A percentile compares a stretch with the other conserved stretches of the same genome.
phyloP scores from a whole-genome alignment of 2,329 filamentous ascomycete genomes.

The Trichoderma guizhouense region DNA sequence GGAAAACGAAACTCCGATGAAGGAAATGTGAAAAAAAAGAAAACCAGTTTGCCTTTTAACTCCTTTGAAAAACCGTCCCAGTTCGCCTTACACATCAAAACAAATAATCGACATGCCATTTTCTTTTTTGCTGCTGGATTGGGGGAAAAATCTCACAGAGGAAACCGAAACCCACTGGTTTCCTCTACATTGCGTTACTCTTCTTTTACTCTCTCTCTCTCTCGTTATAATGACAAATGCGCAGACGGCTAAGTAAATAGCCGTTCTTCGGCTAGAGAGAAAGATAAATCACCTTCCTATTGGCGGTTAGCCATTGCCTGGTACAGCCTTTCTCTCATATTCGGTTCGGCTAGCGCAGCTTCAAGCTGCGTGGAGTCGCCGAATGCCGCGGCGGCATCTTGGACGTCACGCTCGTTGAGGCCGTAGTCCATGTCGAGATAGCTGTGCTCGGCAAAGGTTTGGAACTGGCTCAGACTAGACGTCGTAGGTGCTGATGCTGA shows the following conservation, averaged over 20 bases:
- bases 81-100: background rate
- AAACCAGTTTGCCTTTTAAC: background rate
- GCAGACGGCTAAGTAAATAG: background rate
- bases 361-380: conserved; percentile 24
- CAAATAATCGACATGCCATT: background rate
- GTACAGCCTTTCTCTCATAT: conserved; percentile 26
- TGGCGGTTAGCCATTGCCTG: conserved; percentile 23
- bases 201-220: background rate
- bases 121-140: background rate
- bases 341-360: conserved; percentile 23
- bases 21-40: background rate
- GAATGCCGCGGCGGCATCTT: conserved; percentile 23
- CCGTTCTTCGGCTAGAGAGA: background rate
- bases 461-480: conserved; percentile 21
- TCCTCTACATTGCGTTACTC: background rate
- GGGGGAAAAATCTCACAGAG: background rate
- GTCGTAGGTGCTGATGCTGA: conserved; percentile 18
- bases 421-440: conserved; percentile 29
- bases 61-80: background rate
- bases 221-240: background rate
- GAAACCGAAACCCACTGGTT: background rate
- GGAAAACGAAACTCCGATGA: background rate
- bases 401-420: conserved; percentile 23
- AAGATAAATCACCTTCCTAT: background rate
- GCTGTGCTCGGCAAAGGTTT: conserved; percentile 23